A percentile compares a stretch with the other conserved stretches of the same genome.
Evolutionary conservation across 2,329 filamentous ascomycete genomes (phyloP).

Genomic region (Xylogone sp.): DNA sequence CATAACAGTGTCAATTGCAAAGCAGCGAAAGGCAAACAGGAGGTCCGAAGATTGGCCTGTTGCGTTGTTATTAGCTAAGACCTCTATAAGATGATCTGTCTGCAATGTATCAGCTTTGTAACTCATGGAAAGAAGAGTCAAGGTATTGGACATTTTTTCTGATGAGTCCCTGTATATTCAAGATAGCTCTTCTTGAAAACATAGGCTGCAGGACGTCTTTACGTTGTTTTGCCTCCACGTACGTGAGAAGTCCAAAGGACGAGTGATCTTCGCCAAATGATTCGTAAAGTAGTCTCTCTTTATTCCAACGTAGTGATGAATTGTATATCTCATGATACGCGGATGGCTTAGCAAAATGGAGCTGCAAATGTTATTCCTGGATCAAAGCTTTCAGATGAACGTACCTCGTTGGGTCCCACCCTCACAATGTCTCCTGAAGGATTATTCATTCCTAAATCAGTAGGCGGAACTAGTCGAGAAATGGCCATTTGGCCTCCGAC

Average conservation of each 20-base stretch:
- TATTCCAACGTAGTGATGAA: constrained; percentile 34
- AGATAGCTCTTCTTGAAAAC: constrained; percentile 34
- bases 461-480: too few relatives aligned
- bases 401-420: constrained; percentile 23
- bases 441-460: too few relatives aligned
- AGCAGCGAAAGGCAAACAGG: constrained; percentile 26
- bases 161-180: constrained; percentile 28
- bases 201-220: constrained; percentile 35
- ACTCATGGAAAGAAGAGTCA: background rate
- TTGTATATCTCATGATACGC: constrained; percentile 38
- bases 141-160: constrained; percentile 24
- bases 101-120: constrained; percentile 3
- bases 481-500: too few relatives aligned
- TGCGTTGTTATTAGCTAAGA: constrained; percentile 20
- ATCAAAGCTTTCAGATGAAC: background rate
- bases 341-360: constrained; percentile 35
- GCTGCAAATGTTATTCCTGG: too few relatives aligned
- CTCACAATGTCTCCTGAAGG: constrained; percentile 23
- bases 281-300: constrained; percentile 32
- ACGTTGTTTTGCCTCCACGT: constrained; percentile 32
- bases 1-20: constrained; percentile 31
- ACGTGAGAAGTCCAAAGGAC: constrained; percentile 35
- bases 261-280: constrained; percentile 34
- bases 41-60: constrained; percentile 18
- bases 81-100: constrained; percentile 24